Evolutionary conservation across 345 rosid species (phyloP).

Genomic region (Salix suchowensis): DNA sequence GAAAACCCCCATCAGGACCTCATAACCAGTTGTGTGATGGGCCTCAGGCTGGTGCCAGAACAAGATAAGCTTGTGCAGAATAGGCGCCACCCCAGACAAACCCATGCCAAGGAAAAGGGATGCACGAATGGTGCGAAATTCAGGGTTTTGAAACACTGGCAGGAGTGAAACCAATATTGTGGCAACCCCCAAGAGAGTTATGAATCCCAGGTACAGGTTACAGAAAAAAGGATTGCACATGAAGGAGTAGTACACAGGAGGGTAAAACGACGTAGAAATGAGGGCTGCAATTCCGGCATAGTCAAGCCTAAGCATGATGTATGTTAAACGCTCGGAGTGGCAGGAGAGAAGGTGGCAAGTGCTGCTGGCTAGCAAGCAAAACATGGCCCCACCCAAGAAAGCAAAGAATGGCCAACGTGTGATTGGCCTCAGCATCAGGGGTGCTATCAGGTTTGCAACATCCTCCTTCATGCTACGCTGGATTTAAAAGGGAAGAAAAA

Average conservation of each 20-base stretch:
- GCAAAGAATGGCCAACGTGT: constrained; percentile 92
- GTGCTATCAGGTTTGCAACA: constrained; percentile 69
- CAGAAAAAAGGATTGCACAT: constrained; percentile 93
- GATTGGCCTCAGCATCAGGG: constrained; percentile 64
- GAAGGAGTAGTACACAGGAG: constrained; percentile 84
- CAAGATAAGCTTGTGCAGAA: constrained; percentile 74
- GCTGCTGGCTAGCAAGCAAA: constrained; percentile 89
- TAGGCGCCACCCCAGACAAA: constrained; percentile 70
- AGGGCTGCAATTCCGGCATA: constrained; percentile 89
- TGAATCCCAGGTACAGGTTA: constrained; percentile 80
- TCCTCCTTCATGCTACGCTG: constrained; percentile 73
- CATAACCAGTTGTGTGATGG: constrained; percentile 81
- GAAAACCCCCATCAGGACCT: constrained; percentile 74
- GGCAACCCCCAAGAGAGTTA: constrained; percentile 65
- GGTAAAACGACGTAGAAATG: constrained; percentile 83
- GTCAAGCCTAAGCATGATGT: constrained; percentile 89
- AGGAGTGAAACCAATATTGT: constrained; percentile 62
- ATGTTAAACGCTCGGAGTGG: constrained; percentile 71
- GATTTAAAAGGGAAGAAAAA: constrained; percentile 8
- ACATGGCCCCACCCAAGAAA: constrained; percentile 93
- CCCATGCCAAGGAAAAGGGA: constrained; percentile 89
- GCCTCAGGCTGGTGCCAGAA: constrained; percentile 90
- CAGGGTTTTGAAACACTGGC: constrained; percentile 77
- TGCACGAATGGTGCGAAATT: constrained; percentile 64
- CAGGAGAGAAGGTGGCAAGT: constrained; percentile 84